phyloP scores from a whole-genome alignment of 2,329 filamentous ascomycete species.

The Penicillium sp. region DNA sequence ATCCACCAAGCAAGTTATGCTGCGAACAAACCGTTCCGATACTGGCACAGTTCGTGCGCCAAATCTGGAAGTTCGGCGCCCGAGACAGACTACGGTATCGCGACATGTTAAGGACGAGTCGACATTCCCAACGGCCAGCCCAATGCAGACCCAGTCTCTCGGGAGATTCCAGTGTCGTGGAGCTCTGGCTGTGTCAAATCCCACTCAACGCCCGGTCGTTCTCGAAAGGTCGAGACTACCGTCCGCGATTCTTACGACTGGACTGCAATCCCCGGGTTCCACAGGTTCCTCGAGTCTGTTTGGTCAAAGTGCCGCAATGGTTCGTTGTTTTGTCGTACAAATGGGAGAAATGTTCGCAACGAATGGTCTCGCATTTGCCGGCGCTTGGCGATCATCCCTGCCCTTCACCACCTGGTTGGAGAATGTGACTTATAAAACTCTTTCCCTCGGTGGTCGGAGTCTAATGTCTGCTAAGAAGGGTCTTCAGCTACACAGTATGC shows the following conservation, averaged over 20 bases:
- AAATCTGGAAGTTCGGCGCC: constrained; percentile 3
- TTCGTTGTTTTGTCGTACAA: background rate
- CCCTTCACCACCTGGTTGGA: constrained; percentile 5
- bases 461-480: constrained; percentile 13
- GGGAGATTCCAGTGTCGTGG: background rate
- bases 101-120: background rate
- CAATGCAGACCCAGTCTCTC: background rate
- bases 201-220: background rate
- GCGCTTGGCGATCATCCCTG: constrained; percentile 4
- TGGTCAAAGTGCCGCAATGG: background rate
- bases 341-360: constrained; percentile 7
- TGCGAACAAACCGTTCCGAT: background rate
- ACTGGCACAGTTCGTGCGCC: background rate
- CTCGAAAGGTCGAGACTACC: background rate
- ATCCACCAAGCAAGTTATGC: background rate
- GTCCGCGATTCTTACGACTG: background rate
- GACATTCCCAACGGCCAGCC: background rate
- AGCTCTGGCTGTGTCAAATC: background rate
- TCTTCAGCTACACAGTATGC: background rate
- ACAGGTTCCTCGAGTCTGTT: background rate
- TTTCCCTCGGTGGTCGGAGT: constrained; percentile 10
- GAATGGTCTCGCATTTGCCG: constrained; percentile 3
- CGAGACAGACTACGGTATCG: background rate
- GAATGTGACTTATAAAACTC: background rate
- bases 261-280: background rate